These are phyloP conservation scores for Eucalyptus shirleyi DNA, from an alignment of 345 rosid species.

Conservation along the genomic window DNA sequence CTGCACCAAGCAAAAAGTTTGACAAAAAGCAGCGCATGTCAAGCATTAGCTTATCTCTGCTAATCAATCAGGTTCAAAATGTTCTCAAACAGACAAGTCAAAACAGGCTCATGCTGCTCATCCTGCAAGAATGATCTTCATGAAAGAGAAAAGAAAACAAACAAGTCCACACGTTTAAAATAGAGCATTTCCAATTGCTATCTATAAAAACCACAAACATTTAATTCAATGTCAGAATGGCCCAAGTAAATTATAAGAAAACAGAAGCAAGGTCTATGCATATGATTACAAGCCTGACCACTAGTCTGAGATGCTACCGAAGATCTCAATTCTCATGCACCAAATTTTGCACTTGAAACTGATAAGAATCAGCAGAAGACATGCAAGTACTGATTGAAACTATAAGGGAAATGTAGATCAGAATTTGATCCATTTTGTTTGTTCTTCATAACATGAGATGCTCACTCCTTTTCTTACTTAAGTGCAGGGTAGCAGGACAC, in stretches of 20 bases:
- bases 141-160: not conserved
- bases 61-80: not conserved
- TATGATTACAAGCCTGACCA: not conserved
- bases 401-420: not conserved
- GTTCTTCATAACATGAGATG: not conserved
- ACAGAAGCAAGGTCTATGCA: not conserved
- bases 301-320: not conserved
- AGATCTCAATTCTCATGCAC: not conserved
- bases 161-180: not conserved
- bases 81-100: not conserved
- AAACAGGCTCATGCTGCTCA: not conserved
- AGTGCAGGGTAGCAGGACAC: not conserved
- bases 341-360: not conserved
- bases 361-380: not conserved
- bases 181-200: not conserved
- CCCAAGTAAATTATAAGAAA: not conserved
- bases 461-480: not conserved
- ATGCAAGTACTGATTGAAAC: not conserved
- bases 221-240: not conserved
- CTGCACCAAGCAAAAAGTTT: conserved; percentile 28
- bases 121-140: not conserved
- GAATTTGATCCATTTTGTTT: not conserved
- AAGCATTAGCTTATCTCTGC: not conserved
- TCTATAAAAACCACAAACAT: not conserved
- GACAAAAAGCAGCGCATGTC: not conserved